Evolutionary conservation across 805 yeast species (phyloP).

Genomic region (Isabelozyma rhagii): DNA sequence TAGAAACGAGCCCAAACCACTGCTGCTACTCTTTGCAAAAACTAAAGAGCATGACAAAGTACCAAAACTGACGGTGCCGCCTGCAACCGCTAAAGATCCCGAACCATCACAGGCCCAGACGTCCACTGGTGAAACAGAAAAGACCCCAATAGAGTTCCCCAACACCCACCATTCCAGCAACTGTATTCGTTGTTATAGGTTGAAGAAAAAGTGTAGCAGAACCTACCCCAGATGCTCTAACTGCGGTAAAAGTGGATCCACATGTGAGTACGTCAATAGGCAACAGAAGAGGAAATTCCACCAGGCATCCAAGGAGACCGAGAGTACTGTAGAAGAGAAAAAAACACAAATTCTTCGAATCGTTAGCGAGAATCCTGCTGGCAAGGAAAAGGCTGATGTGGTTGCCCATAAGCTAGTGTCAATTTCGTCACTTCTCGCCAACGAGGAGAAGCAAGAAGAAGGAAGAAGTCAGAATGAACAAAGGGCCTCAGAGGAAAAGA

Average conservation of each 20-base stretch:
- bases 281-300: conserved; percentile 10
- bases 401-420: conserved; percentile 18
- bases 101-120: neutral
- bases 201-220: conserved; percentile 41
- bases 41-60: neutral
- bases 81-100: neutral
- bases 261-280: conserved; percentile 35
- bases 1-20: neutral
- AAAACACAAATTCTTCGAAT: conserved; percentile 6
- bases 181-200: conserved; percentile 38
- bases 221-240: conserved; percentile 35
- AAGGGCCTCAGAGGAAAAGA: neutral
- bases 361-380: conserved; percentile 1
- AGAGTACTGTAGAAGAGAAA: conserved; percentile 8
- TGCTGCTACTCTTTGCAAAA: neutral
- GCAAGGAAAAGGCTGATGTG: neutral
- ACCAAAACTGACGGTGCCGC: neutral
- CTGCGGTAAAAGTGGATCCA: conserved; percentile 32
- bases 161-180: conserved; percentile 32
- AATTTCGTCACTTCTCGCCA: conserved; percentile 18
- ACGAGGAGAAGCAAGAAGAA: conserved; percentile 5
- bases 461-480: too few relatives aligned
- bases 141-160: conserved; percentile 4
- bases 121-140: neutral
- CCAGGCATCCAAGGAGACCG: neutral